Evolutionary conservation across 2,329 filamentous ascomycete genomes (phyloP).

Genomic region (Fusarium marasasianum): DNA sequence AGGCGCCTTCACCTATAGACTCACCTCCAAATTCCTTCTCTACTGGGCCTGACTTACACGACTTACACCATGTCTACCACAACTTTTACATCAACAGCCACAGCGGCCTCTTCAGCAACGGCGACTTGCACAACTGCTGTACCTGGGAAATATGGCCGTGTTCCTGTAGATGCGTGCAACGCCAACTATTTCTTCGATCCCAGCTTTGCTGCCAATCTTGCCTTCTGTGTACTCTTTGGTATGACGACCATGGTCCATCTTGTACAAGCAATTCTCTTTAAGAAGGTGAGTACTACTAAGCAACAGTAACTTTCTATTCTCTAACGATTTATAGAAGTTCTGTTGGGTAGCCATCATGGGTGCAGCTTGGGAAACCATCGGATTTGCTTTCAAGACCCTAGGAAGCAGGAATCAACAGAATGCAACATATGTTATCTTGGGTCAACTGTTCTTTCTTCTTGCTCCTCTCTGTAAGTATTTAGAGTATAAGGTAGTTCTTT

Average conservation of each 20-base stretch:
- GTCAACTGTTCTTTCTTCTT: constrained; percentile 52
- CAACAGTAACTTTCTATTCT: accelerated
- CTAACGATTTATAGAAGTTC: constrained; percentile 38
- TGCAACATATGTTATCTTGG: constrained; percentile 42
- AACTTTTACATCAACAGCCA: constrained; percentile 39
- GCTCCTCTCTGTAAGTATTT: constrained; percentile 51
- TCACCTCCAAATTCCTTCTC: neutral
- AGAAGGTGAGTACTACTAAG: constrained; percentile 38
- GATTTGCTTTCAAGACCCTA: constrained; percentile 50
- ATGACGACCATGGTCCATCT: constrained; percentile 43
- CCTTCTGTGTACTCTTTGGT: constrained; percentile 47
- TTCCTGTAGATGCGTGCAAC: constrained; percentile 47
- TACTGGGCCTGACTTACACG: neutral
- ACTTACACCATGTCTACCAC: constrained; percentile 37
- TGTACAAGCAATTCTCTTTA: constrained; percentile 43
- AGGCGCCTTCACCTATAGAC: neutral
- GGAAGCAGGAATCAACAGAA: constrained; percentile 52
- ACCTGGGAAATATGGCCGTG: constrained; percentile 46
- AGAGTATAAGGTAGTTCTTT: neutral
- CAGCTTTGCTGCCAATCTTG: constrained; percentile 47
- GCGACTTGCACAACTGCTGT: constrained; percentile 49
- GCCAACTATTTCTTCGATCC: constrained; percentile 47
- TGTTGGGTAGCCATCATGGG: constrained; percentile 55
- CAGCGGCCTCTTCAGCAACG: constrained; percentile 41
- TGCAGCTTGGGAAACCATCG: constrained; percentile 50